Conservation (phyloP, 106 monocot species). For the Allium cepa region DNA sequence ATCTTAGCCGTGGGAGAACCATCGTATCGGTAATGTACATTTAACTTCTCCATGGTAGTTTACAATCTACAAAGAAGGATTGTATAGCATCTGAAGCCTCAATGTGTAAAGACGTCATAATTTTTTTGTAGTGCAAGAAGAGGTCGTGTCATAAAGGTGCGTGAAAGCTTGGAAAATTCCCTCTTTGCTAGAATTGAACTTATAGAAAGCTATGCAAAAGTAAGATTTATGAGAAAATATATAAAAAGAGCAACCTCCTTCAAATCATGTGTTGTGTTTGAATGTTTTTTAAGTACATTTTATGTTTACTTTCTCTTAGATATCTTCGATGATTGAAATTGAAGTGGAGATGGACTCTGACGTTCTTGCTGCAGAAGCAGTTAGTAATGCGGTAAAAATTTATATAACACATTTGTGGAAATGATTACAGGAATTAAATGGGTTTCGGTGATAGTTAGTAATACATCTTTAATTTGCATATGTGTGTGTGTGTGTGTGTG, state of each 20-base stretch:
- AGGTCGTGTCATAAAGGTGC: conserved; percentile 67
- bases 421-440: no score
- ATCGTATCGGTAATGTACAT: conserved; percentile 68
- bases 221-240: conserved; percentile 14
- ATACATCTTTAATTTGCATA: neutral
- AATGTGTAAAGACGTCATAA: neutral
- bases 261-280: no score
- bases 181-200: conserved; percentile 68
- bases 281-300: neutral
- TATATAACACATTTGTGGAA: neutral
- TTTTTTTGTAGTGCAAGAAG: conserved; percentile 55
- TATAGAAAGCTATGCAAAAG: conserved; percentile 96
- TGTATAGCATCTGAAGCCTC: neutral
- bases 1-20: conserved; percentile 88
- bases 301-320: conserved; percentile 23
- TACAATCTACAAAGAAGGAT: no score
- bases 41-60: no score
- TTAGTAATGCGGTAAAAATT: conserved; percentile 58
- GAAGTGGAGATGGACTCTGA: conserved; percentile 98
- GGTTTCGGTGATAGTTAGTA: neutral
- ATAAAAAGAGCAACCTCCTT: no score
- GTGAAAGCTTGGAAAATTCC: conserved; percentile 81
- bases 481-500: no score
- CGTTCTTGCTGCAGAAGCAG: conserved; percentile 90
- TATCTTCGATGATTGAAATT: conserved; percentile 99